Percentiles rank a stretch among this genome's conserved stretches.
These are phyloP conservation scores for Coemansia sp. DNA, from an alignment of 192 early-diverging fungal species.

Conservation along the genomic window DNA sequence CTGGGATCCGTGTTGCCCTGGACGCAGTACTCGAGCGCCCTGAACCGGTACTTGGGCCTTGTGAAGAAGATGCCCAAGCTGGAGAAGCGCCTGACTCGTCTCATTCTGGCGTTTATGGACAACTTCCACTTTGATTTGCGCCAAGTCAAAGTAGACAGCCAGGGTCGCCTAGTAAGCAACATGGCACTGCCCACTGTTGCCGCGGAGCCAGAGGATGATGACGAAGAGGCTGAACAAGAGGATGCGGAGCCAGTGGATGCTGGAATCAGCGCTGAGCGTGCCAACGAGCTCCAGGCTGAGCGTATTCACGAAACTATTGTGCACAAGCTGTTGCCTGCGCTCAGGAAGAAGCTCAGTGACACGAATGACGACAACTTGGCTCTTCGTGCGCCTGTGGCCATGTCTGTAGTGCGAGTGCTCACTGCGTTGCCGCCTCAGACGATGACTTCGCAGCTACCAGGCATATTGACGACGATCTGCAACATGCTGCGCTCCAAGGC, in stretches of 20 bases:
- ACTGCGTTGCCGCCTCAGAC: constrained; percentile 74
- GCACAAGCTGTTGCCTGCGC: constrained; percentile 74
- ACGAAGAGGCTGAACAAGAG: constrained; percentile 39
- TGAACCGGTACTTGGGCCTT: constrained; percentile 72
- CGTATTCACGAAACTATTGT: constrained; percentile 77
- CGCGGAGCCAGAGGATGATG: constrained; percentile 19
- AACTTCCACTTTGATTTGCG: constrained; percentile 89
- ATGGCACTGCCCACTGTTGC: not conserved
- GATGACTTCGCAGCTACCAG: constrained; percentile 78
- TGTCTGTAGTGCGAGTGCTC: constrained; percentile 84
- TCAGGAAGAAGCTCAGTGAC: constrained; percentile 73
- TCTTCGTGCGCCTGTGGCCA: constrained; percentile 80
- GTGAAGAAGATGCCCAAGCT: constrained; percentile 64
- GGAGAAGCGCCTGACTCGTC: constrained; percentile 82
- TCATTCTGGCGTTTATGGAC: constrained; percentile 80
- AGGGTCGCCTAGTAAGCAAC: constrained; percentile 25
- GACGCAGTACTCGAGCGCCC: constrained; percentile 75
- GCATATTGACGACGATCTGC: constrained; percentile 83
- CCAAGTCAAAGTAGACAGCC: constrained; percentile 55
- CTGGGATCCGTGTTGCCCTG: constrained; percentile 74
- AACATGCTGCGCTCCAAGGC: constrained; percentile 76
- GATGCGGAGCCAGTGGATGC: constrained; percentile 32
- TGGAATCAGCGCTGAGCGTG: constrained; percentile 2
- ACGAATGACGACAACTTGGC: constrained; percentile 73
- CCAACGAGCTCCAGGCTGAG: constrained; percentile 17